These are phyloP conservation scores for Termitomyces heimii DNA, from an alignment of 768 basidiomycete species.

Conservation along the genomic window DNA sequence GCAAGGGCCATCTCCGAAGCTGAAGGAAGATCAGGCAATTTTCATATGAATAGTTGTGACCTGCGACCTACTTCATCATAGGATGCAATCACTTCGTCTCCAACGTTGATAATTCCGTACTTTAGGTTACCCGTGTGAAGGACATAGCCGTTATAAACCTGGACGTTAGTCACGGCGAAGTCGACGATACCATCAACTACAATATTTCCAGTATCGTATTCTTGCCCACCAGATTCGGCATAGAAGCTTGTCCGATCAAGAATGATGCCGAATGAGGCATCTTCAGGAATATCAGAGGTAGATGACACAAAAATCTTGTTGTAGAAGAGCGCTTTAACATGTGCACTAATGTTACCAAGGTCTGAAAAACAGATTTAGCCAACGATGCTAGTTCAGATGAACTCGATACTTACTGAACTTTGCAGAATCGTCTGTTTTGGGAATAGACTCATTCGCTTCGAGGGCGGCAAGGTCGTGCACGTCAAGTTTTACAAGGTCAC, in stretches of 20 bases:
- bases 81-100: constrained; percentile 78
- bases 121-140: constrained; percentile 88
- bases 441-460: constrained; percentile 69
- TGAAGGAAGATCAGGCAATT: constrained; percentile 19
- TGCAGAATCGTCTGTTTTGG: constrained; percentile 88
- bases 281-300: constrained; percentile 60
- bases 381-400: neutral
- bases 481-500: constrained; percentile 81
- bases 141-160: constrained; percentile 93
- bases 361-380: constrained; percentile 34
- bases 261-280: constrained; percentile 72
- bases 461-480: constrained; percentile 90
- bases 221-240: constrained; percentile 96
- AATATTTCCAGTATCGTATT: constrained; percentile 93
- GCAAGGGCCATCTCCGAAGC: constrained; percentile 91
- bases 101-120: constrained; percentile 77
- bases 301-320: constrained; percentile 69
- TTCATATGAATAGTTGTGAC: neutral
- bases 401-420: constrained; percentile 71
- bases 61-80: constrained; percentile 75
- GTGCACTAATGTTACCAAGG: constrained; percentile 70
- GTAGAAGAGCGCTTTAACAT: constrained; percentile 80
- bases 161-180: constrained; percentile 91
- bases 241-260: constrained; percentile 95
- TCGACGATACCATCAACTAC: constrained; percentile 88